These are phyloP conservation scores for Nematocida ironsii DNA, from an alignment of 371 early-diverging fungal species.

Conservation along the genomic window DNA sequence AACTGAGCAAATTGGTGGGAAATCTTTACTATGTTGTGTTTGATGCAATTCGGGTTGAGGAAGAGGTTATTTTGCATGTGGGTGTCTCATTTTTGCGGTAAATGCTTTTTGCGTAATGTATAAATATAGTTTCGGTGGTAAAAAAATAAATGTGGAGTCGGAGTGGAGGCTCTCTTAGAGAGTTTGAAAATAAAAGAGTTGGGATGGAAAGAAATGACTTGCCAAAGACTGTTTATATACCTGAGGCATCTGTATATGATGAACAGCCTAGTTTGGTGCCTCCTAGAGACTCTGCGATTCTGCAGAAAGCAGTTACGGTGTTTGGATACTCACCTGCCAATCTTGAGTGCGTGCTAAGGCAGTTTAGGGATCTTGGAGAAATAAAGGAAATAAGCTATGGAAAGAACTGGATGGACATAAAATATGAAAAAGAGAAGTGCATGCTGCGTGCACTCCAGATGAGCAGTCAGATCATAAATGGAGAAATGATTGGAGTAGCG, in stretches of 20 bases:
- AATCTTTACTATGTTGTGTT: slow-evolving; percentile 49
- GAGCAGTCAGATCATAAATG: slow-evolving; percentile 59
- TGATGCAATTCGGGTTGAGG: slow-evolving; percentile 58
- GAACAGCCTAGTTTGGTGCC: not conserved
- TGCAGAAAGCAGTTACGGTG: slow-evolving; percentile 39
- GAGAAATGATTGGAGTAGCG: slow-evolving; percentile 68
- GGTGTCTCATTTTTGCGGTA: slow-evolving; percentile 9
- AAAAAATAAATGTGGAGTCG: slow-evolving; percentile 27
- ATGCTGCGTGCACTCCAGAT: slow-evolving; percentile 50
- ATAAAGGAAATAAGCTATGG: slow-evolving; percentile 67
- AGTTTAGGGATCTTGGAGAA: slow-evolving; percentile 55
- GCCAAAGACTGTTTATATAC: slow-evolving; percentile 30
- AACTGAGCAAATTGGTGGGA: slow-evolving; percentile 35
- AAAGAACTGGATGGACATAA: slow-evolving; percentile 67
- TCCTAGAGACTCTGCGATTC: not conserved
- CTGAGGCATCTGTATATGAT: slow-evolving; percentile 44
- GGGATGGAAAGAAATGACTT: not conserved
- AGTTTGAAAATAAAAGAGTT: not conserved
- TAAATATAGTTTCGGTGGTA: slow-evolving; percentile 3
- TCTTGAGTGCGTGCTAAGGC: slow-evolving; percentile 57
- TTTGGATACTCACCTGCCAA: slow-evolving; percentile 67
- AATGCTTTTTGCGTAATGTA: not conserved
- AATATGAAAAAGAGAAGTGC: slow-evolving; percentile 52
- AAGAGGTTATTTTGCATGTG: slow-evolving; percentile 54
- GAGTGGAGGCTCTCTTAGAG: slow-evolving; percentile 2